Evolutionary conservation across 23 red algal genomes (phyloP).

Genomic region (Pyropia yezoensis): DNA sequence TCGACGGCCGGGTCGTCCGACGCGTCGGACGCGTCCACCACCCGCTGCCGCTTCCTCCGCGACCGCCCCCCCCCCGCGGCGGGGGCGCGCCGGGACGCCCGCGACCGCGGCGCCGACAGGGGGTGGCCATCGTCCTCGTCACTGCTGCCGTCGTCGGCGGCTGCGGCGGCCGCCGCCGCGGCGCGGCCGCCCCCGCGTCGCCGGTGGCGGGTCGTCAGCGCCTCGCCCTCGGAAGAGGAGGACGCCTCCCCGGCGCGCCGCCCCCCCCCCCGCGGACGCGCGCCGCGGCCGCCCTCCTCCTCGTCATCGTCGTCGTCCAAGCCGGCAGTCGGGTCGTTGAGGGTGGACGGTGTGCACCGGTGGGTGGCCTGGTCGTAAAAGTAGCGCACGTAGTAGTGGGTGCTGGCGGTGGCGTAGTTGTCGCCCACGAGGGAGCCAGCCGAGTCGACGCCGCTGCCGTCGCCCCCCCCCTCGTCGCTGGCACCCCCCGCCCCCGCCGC

Average conservation of each 20-base stretch:
- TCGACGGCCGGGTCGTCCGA: too few species aligned
- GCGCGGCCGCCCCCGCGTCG: not conserved
- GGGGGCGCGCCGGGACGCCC: too few species aligned
- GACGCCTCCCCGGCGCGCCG: not conserved
- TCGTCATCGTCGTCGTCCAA: slow-evolving; percentile 11
- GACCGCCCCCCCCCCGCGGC: too few species aligned
- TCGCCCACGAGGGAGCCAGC: slow-evolving; percentile 2
- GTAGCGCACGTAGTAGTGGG: slow-evolving; percentile 23
- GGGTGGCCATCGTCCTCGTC: too few species aligned
- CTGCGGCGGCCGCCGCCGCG: too few species aligned
- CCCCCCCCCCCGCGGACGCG: not conserved
- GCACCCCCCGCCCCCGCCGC: not conserved
- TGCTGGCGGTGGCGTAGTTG: slow-evolving; percentile 28
- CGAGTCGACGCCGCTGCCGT: not conserved
- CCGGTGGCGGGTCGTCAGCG: not conserved
- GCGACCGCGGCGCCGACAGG: too few species aligned
- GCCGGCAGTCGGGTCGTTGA: slow-evolving; percentile 22
- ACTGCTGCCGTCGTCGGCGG: too few species aligned
- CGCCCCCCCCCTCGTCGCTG: not conserved
- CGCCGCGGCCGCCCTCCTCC: not conserved
- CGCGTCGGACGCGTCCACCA: too few species aligned
- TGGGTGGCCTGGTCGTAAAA: slow-evolving; percentile 39
- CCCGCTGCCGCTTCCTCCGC: too few species aligned
- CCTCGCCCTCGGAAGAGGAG: not conserved
- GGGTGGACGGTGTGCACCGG: slow-evolving; percentile 4